Conservation (phyloP, 108 stramenopile genomes). For the Nitzschia sp. region DNA sequence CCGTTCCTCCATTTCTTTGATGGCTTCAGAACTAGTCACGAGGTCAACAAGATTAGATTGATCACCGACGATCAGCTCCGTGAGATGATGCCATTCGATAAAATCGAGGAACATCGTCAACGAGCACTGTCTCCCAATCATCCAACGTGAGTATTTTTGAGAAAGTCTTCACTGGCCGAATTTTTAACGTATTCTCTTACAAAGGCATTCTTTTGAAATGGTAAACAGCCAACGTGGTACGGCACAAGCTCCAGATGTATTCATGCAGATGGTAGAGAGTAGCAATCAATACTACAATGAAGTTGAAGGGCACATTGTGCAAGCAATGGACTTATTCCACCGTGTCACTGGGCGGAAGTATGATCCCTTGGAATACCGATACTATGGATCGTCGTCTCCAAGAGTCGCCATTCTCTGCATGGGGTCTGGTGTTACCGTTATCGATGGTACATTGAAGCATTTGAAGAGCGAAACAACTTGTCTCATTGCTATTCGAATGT, state of each 20-base stretch:
- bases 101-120: slow-evolving; percentile 62
- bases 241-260: slow-evolving; percentile 66
- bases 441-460: slow-evolving; percentile 49
- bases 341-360: slow-evolving; percentile 47
- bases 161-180: background rate
- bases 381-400: slow-evolving; percentile 53
- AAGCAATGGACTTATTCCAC: slow-evolving; percentile 45
- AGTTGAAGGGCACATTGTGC: slow-evolving; percentile 37
- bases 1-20: slow-evolving; percentile 70
- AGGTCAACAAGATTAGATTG: slow-evolving; percentile 57
- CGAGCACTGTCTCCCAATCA: slow-evolving; percentile 61
- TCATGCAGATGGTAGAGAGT: slow-evolving; percentile 67
- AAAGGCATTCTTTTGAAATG: background rate
- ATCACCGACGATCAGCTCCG: slow-evolving; percentile 50
- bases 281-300: slow-evolving; percentile 54
- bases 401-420: slow-evolving; percentile 60
- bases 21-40: slow-evolving; percentile 66
- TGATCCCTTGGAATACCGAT: slow-evolving; percentile 50
- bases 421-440: slow-evolving; percentile 59
- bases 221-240: slow-evolving; percentile 56
- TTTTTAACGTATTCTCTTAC: background rate
- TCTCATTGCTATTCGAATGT: slow-evolving; percentile 53
- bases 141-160: slow-evolving; percentile 42
- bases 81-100: slow-evolving; percentile 57
- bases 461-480: slow-evolving; percentile 52